Conservation (phyloP, 2,329 filamentous ascomycete species). For the Cercospora berteroae region DNA sequence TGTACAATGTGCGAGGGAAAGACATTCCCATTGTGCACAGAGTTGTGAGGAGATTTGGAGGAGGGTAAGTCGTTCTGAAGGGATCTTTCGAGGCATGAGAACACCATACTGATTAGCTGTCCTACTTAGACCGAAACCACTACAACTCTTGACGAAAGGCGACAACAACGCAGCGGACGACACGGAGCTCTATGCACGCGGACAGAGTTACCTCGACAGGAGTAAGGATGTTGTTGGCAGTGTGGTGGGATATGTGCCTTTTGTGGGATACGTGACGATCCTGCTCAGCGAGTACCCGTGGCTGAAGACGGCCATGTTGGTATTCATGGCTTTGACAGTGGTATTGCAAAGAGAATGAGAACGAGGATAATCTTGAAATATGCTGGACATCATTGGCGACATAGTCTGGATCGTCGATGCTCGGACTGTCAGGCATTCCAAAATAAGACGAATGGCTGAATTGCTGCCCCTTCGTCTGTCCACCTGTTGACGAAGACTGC, state of each 20-base stretch:
- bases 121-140: conserved; percentile 41
- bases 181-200: conserved; percentile 81
- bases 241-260: conserved; percentile 86
- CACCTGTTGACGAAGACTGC: background rate
- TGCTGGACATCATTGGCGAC: background rate
- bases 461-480: background rate
- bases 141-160: conserved; percentile 86
- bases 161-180: conserved; percentile 96
- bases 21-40: conserved; percentile 97
- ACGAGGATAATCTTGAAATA: background rate
- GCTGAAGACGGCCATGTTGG: conserved; percentile 93
- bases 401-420: background rate
- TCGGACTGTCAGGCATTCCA: background rate
- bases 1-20: conserved; percentile 86
- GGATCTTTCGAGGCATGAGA: background rate
- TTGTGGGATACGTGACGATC: conserved; percentile 96
- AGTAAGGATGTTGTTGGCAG: conserved; percentile 84
- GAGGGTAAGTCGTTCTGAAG: conserved; percentile 47
- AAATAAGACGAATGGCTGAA: background rate
- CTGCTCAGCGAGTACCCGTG: conserved; percentile 92
- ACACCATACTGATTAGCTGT: background rate
- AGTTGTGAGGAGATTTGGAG: conserved; percentile 70
- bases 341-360: conserved; percentile 80
- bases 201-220: conserved; percentile 82
- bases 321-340: conserved; percentile 91